These are phyloP conservation scores for Trichoderma lentiforme DNA, from an alignment of 2,329 filamentous ascomycete species.

Conservation along the genomic window DNA sequence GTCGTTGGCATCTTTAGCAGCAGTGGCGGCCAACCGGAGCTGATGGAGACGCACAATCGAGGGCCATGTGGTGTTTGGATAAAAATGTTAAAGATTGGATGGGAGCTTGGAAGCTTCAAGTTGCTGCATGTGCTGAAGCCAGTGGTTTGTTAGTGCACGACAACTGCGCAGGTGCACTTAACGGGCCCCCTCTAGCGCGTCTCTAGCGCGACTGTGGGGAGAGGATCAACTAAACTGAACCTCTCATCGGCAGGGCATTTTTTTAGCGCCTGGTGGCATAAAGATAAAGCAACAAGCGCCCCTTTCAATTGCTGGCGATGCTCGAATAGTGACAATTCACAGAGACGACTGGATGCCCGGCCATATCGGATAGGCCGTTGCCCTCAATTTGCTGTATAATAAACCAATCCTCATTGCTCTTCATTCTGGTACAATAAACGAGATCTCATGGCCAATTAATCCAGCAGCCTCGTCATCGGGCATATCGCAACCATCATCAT, in stretches of 20 bases:
- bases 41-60: background rate
- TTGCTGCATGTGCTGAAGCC: background rate
- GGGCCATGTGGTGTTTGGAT: background rate
- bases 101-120: background rate
- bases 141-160: background rate
- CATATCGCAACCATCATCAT: background rate
- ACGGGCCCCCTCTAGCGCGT: background rate
- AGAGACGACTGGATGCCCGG: slow-evolving; percentile 3
- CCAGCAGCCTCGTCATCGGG: background rate
- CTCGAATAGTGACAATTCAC: background rate
- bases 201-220: slow-evolving; percentile 11
- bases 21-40: background rate
- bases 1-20: slow-evolving; percentile 11
- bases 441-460: slow-evolving; percentile 9
- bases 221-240: background rate
- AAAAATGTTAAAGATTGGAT: background rate
- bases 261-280: background rate
- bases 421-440: background rate
- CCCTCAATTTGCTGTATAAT: background rate
- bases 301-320: background rate
- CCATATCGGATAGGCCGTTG: background rate
- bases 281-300: background rate
- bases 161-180: background rate
- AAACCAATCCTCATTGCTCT: background rate
- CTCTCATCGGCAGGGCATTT: slow-evolving; percentile 1